These are phyloP conservation scores for Wickerhamiella spandovensis DNA, from an alignment of 805 yeast genomes.

Conservation along the genomic window DNA sequence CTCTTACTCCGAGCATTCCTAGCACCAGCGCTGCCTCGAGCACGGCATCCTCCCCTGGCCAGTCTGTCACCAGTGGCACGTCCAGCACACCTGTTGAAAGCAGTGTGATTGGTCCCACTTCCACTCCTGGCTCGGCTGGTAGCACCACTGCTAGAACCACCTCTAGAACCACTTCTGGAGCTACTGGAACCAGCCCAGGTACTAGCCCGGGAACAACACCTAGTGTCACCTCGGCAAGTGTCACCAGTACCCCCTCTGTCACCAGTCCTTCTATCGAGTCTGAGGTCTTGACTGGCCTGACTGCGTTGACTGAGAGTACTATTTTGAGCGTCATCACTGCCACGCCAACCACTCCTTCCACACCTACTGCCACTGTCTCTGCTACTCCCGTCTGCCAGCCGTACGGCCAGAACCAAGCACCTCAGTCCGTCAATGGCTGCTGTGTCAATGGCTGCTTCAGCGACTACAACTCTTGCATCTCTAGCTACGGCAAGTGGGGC, in stretches of 20 bases:
- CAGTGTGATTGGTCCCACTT: not conserved
- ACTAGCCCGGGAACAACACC: not conserved
- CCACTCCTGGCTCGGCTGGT: not conserved
- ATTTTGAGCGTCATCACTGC: not conserved
- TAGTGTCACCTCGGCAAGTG: not conserved
- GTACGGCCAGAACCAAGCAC: not conserved
- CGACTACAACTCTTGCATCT: conserved; percentile 7
- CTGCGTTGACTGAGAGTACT: not conserved
- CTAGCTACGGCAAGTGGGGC: conserved; percentile 1
- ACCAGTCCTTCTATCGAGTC: not conserved
- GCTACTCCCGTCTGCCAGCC: not conserved
- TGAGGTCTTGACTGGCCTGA: not conserved
- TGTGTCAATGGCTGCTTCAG: conserved; percentile 14
- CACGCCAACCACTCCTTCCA: not conserved
- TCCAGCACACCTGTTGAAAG: not conserved
- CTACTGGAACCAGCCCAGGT: not conserved
- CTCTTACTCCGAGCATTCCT: not conserved
- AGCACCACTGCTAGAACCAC: not conserved
- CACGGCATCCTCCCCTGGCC: not conserved
- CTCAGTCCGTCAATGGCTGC: conserved; percentile 9
- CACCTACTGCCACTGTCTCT: not conserved
- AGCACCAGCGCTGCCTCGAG: not conserved
- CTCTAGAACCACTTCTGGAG: not conserved
- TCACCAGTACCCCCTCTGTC: not conserved
- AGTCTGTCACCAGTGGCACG: not conserved